Base-by-base conservation (phyloP, 225 moss, liverwort and hornwort genomes). In the Bryoerythrophyllum caledonicum region DNA sequence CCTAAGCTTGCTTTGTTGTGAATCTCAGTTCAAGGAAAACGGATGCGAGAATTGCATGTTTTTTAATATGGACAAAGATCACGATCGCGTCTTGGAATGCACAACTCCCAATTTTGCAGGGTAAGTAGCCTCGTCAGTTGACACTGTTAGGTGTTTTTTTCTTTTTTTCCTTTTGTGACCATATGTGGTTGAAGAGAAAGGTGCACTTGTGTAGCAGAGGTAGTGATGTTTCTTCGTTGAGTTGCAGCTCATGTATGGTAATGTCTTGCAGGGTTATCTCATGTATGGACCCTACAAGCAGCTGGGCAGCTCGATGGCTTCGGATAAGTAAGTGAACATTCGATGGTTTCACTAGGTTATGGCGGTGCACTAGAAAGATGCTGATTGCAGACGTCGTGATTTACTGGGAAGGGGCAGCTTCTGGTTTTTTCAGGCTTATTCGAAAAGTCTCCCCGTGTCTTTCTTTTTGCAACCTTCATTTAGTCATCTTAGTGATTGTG, bases 291-390 rank as follows among this genome's bases (percentile, higher is more conserved):
- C 97, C 97, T 26, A 86, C 89, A 60, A 87, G 87, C 76, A 99
- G 97, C 83, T 99, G 97, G 97, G 97, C 97, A 81, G 93, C 97
- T 78, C 89, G 97, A 76, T 99, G 97, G 97, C 94, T 95, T 60
- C 91, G 94, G 78, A 99, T 94, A 89, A 94, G 97, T 94, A 83
- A 61, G 83, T 77, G 63, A 63, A 24, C 40, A 49, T 43, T 74
- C 53, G 53, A 43, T 28, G n/a, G n/a, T 67, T 77, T 65, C 25
- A 35, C 32, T 68, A 9, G 21, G 27, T 61, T 62, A 40, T 44
- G 17, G 30, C 32, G 8, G 0, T 65, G 4, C 8, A 51, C 1
- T 27, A 30, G 21, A 35, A 25, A 24, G 30, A 5, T 19, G 46
- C 17, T 32, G 32, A 12, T 54, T 62, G 41, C 53, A 1, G 64